Percentiles rank a stretch among this genome's conserved stretches.
These are phyloP conservation scores for Barnettozyma vustinii DNA, from an alignment of 805 yeast species.

Conservation along the genomic window DNA sequence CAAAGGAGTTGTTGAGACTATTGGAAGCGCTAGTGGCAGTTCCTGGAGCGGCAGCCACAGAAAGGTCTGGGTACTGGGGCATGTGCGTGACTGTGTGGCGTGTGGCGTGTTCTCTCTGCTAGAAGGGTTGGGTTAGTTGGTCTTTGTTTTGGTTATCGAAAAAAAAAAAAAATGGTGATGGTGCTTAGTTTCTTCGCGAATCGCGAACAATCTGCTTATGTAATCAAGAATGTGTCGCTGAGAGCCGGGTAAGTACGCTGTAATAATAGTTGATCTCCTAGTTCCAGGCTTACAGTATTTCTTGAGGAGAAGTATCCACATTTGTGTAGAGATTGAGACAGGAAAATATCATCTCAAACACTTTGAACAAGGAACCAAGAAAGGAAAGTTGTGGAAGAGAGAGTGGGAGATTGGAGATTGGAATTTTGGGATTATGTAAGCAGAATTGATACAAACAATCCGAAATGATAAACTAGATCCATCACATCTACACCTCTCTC, in stretches of 20 bases:
- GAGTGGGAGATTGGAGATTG: too few species aligned
- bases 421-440: too few species aligned
- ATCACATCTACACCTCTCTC: neutral
- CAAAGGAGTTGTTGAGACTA: slow-evolving; percentile 1
- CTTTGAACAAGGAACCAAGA: too few species aligned
- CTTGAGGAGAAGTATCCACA: too few species aligned
- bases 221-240: neutral
- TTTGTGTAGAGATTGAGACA: too few species aligned
- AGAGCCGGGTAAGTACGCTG: neutral
- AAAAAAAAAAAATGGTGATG: neutral
- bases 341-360: too few species aligned
- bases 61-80: slow-evolving; percentile 7
- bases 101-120: neutral
- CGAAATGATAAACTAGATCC: too few species aligned
- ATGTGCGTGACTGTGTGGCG: neutral
- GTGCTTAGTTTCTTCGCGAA: neutral
- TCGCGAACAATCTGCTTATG: neutral
- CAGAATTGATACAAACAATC: too few species aligned
- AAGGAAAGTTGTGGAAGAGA: too few species aligned
- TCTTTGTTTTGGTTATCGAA: neutral
- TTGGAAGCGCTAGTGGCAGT: neutral
- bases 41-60: neutral
- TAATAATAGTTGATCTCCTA: too few species aligned
- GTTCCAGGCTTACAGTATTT: too few species aligned
- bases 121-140: neutral